These are phyloP conservation scores for Galeopsis tetrahit DNA, from an alignment of 257 asterid species.

Conservation along the genomic window DNA sequence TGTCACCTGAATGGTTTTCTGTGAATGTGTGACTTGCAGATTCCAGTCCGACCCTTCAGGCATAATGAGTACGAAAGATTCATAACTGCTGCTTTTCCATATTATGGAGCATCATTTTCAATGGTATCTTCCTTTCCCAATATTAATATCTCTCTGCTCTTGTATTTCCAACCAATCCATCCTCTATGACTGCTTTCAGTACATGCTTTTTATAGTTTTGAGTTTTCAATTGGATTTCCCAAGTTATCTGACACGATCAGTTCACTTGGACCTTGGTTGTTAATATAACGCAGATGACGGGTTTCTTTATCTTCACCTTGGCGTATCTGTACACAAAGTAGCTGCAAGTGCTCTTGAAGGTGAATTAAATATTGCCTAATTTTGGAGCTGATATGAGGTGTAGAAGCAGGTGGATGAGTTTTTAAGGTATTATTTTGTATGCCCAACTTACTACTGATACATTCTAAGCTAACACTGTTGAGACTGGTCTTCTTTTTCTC, in stretches of 20 bases:
- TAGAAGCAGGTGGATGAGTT: constrained; percentile 10
- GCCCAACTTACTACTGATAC: background rate
- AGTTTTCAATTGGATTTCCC: background rate
- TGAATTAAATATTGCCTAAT: constrained; percentile 8
- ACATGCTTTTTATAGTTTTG: constrained; percentile 9
- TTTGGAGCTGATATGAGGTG: constrained; percentile 29
- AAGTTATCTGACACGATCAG: constrained; percentile 1
- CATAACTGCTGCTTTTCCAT: constrained; percentile 82
- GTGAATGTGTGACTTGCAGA: constrained; percentile 53
- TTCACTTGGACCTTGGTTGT: constrained; percentile 10
- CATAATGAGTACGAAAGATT: constrained; percentile 93
- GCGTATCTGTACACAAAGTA: constrained; percentile 73
- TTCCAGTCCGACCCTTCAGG: constrained; percentile 95
- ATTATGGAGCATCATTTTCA: constrained; percentile 85
- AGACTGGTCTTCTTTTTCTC: constrained; percentile 17
- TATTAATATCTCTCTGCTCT: background rate
- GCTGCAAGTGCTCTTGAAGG: constrained; percentile 27
- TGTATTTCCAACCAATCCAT: background rate
- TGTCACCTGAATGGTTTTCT: constrained; percentile 23
- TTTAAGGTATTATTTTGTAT: constrained; percentile 4
- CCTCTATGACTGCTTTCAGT: constrained; percentile 17
- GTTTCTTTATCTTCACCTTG: constrained; percentile 67
- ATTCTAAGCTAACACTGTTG: constrained; percentile 11
- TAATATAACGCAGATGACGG: constrained; percentile 66
- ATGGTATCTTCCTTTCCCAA: constrained; percentile 52